Percentiles rank a stretch among this genome's conserved stretches.
Evolutionary conservation across 1,284 basidiomycete genomes (phyloP).

Genomic region (Peniophora sp.): DNA sequence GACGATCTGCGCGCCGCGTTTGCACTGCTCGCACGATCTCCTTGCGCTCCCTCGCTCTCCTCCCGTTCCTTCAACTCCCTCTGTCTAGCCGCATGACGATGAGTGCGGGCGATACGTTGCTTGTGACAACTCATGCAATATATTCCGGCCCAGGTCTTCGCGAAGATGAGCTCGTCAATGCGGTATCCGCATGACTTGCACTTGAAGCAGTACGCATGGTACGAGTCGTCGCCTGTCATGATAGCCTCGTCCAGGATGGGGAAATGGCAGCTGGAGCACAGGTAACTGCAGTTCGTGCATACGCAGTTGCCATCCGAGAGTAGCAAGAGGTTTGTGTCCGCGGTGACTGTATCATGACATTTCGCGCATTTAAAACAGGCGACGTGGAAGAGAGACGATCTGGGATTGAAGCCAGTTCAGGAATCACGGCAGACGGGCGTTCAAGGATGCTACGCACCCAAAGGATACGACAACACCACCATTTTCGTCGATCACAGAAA

Average conservation of each 20-base stretch:
- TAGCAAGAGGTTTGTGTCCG: conserved; percentile 92
- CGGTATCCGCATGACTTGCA: conserved; percentile 91
- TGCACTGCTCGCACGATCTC: conserved; percentile 11
- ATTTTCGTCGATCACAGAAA: conserved; percentile 74
- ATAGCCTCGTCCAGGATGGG: conserved; percentile 96
- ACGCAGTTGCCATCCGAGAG: conserved; percentile 96
- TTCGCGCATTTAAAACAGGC: conserved; percentile 84
- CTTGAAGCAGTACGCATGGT: conserved; percentile 98
- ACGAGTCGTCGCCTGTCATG: conserved; percentile 98
- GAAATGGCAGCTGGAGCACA: conserved; percentile 85
- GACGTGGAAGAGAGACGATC: conserved; percentile 78
- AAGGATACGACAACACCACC: conserved; percentile 89
- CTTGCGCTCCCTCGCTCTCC: conserved; percentile 45
- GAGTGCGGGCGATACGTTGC: conserved; percentile 87
- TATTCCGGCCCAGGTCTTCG: conserved; percentile 96
- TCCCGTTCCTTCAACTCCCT: conserved; percentile 28
- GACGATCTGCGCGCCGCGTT: conserved; percentile 30
- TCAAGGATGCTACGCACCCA: conserved; percentile 46
- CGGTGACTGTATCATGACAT: conserved; percentile 71
- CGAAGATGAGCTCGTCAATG: conserved; percentile 97
- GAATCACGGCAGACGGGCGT: conserved; percentile 1
- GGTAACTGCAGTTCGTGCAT: conserved; percentile 95
- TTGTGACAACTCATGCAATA: conserved; percentile 99
- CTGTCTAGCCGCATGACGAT: conserved; percentile 79
- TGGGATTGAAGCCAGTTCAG: conserved; percentile 20